A percentile compares a stretch with the other conserved stretches of the same genome.
phyloP scores from a whole-genome alignment of 768 basidiomycete species.

The Pulveroboletus sp. region DNA sequence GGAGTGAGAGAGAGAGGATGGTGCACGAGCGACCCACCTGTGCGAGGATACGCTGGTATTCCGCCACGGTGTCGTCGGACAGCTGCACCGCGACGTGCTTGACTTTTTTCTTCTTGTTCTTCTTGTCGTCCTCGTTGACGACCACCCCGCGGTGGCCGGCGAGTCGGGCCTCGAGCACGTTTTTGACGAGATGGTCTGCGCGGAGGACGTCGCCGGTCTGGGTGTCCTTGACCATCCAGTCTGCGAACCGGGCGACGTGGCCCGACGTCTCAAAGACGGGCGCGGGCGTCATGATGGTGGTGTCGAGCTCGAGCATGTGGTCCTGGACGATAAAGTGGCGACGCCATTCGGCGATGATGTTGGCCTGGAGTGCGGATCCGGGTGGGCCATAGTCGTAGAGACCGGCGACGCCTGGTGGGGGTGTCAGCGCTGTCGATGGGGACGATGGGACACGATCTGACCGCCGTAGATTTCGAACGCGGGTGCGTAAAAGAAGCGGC shows the following conservation, averaged over 20 bases:
- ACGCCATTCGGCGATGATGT: constrained; percentile 95
- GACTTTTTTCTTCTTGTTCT: constrained; percentile 72
- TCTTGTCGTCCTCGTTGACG: constrained; percentile 52
- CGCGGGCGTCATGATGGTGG: constrained; percentile 95
- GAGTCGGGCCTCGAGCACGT: constrained; percentile 84
- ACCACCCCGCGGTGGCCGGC: constrained; percentile 89
- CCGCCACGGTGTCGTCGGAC: constrained; percentile 65
- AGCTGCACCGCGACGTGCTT: constrained; percentile 71
- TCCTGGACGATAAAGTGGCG: constrained; percentile 98
- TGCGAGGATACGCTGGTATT: constrained; percentile 84
- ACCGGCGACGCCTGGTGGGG: constrained; percentile 80
- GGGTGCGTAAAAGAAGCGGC: constrained; percentile 96
- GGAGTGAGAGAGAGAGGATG: neutral
- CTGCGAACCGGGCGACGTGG: constrained; percentile 96
- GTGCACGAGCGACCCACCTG: constrained; percentile 54
- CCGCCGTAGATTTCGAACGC: constrained; percentile 99
- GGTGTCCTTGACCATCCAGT: constrained; percentile 98
- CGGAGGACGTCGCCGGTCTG: constrained; percentile 96
- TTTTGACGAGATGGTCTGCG: constrained; percentile 94
- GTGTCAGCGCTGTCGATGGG: neutral
- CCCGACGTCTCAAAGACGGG: constrained; percentile 96
- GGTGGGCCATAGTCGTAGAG: constrained; percentile 98
- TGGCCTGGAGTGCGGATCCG: constrained; percentile 92
- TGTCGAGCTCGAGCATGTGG: constrained; percentile 97
- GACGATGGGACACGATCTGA: constrained; percentile 25